Percentiles rank a stretch among this genome's conserved stretches.
Evolutionary conservation across 257 asterid species (phyloP).

Genomic region (Solanum chmielewskii): DNA sequence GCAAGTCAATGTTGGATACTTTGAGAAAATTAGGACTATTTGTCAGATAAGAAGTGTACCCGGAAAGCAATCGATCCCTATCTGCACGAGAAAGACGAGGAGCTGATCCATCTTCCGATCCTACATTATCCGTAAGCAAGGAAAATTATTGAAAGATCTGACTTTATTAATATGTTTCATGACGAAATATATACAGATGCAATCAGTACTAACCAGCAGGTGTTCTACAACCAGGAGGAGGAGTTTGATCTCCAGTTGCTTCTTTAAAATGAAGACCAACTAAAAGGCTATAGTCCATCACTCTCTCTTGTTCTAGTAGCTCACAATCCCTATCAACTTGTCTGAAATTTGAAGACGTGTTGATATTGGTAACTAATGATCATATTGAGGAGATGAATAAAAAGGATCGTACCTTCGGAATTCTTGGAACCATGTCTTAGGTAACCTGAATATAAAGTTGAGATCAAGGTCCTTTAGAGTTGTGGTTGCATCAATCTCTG

Average conservation of each 20-base stretch:
- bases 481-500: conserved; percentile 14
- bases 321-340: conserved; percentile 15
- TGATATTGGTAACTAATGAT: background rate
- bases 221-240: background rate
- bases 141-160: background rate
- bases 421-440: conserved; percentile 9
- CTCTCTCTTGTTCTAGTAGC: conserved; percentile 8
- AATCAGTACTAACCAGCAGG: background rate
- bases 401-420: background rate
- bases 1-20: background rate
- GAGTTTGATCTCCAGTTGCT: background rate
- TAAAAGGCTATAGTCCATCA: conserved; percentile 3
- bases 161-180: background rate
- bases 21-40: background rate
- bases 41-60: background rate
- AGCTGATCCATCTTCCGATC: background rate
- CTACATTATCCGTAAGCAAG: background rate
- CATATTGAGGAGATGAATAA: background rate
- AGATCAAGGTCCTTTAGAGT: conserved; percentile 19
- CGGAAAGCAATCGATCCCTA: background rate
- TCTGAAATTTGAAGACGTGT: background rate
- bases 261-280: conserved; percentile 11
- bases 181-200: background rate
- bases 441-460: conserved; percentile 9
- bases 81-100: background rate